Evolutionary conservation across 2,329 filamentous ascomycete genomes (phyloP), one percentile per base, ranked within the genome.

Genomic region (Colletotrichum chlorophyti): DNA sequence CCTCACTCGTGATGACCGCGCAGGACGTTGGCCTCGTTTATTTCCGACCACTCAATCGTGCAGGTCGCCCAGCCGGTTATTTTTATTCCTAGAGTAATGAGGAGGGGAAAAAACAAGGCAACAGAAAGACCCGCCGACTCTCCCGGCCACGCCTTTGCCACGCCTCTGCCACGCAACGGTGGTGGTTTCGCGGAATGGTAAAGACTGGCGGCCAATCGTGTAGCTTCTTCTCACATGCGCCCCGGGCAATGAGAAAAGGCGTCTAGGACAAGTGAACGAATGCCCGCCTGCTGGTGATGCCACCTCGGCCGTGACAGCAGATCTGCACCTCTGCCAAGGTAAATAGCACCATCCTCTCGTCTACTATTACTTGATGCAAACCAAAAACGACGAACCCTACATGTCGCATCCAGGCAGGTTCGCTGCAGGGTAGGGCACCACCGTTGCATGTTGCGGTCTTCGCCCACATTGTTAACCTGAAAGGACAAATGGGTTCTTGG

Each of bases 121-220:
- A 32, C 23, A 45, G 23, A 40, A 23, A 51, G 27, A 24, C 17
- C 15, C 55, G n/a, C 35, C 49, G 42, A 53, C 34, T 49, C 49
- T 53, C 35, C 55, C 37, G 46, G 24, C n/a, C n/a, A 43, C 43
- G 32, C 51, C 55, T 49, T 43, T 23, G 26, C 40, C 34, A 37
- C n/a, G n/a, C 37, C 37, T 47, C 26, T 32, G 43, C 26, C n/a
- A n/a, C n/a, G n/a, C n/a, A n/a, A n/a, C n/a, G n/a, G n/a, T n/a
- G n/a, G n/a, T 43, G 29, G 24, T 10, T 10, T 19, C 31, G 42
- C 10, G 21, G 14, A 15, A 12, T 35, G 37, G 55, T 21, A n/a
- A n/a, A 21, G 31, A 12, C 40, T 40, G 23, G 47, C 32, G 11
- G 51, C 60, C 60, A 60, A 60, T 57, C 57, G n/a, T n/a, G n/a